Evolutionary conservation across 2,329 filamentous ascomycete genomes (phyloP), one percentile per base, ranked within the genome.

Genomic region (Malbranchea zuffiana): DNA sequence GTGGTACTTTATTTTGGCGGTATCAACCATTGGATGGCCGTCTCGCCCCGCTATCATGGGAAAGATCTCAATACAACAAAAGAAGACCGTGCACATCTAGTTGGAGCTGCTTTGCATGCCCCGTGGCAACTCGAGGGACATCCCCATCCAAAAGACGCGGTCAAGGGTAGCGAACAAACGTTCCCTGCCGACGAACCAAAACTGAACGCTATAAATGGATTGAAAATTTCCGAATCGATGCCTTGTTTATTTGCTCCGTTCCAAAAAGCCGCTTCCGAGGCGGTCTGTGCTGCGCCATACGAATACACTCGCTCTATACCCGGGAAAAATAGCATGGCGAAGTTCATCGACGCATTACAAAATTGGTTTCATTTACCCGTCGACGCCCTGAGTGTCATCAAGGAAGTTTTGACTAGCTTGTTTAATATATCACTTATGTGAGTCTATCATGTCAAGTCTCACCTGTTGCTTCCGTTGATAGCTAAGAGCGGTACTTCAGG

Each of bases 381-480:
- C 10, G 6, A 13, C 10, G 16, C 25, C 19, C 7, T 8, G 20
- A 7, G 17, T 8, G 10, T n/a, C 13, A 29, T 40, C 20, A 17
- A 32, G 15, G 18, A 12, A 2, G 18, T 40, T 18, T 24, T 13
- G 13, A 21, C 15, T 13, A 28, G 26, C 15, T 27, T 40, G 31
- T 25, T 36, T 20, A 32, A 36, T 28, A 32, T 35, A 35, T 35
- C 38, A 36, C 20, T 40, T 6, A 36, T 40, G 37, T 30, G 21
- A 35, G 37, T 27, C n/a, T 19, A 15, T 6, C 6, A 10, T 28
- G 23, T 10, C 23, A 10, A 13, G 5, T 8, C 11, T 12, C 7
- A 23, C 12, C 6, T 6, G 23, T n/a, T n/a, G 23, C 23, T 7
- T 6, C n/a, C 7, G 6, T 25, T 4, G 5, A 13, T 13, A 12